These are phyloP conservation scores for Tulasnella sp. DNA, from an alignment of 768 basidiomycete genomes.

Conservation along the genomic window DNA sequence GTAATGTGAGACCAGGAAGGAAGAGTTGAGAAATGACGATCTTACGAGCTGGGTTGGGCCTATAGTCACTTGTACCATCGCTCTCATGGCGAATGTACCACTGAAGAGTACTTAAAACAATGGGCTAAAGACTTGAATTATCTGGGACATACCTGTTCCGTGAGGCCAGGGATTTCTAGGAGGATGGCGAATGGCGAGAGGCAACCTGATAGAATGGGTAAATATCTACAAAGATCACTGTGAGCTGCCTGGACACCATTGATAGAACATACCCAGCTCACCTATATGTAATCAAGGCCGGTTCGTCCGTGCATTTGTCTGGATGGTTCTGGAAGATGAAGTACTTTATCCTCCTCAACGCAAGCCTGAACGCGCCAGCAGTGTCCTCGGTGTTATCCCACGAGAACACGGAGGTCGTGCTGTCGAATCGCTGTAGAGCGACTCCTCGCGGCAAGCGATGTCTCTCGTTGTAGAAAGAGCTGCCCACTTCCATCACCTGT, in stretches of 20 bases:
- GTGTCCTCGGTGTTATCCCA: too few species aligned
- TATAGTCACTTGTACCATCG: slow-evolving; percentile 36
- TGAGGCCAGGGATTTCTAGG: slow-evolving; percentile 72
- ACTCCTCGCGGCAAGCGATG: too few species aligned
- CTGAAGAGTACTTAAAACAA: slow-evolving; percentile 10
- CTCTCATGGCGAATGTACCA: slow-evolving; percentile 40
- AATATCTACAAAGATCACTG: background rate
- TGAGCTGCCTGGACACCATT: slow-evolving; percentile 36
- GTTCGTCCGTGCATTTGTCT: slow-evolving; percentile 10
- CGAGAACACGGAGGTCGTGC: too few species aligned
- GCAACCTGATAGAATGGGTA: slow-evolving; percentile 17
- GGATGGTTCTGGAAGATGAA: slow-evolving; percentile 17
- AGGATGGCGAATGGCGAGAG: slow-evolving; percentile 49
- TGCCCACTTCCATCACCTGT: too few species aligned
- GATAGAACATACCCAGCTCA: slow-evolving; percentile 52
- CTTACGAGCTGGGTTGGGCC: slow-evolving; percentile 36
- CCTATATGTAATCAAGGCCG: slow-evolving; percentile 47
- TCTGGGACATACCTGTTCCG: slow-evolving; percentile 42
- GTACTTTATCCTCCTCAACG: background rate
- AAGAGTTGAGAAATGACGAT: background rate
- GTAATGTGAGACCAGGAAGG: background rate
- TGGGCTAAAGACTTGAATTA: background rate
- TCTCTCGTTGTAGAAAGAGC: too few species aligned
- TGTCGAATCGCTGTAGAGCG: too few species aligned
- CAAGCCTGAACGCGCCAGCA: background rate